Evolutionary conservation across 2,329 filamentous ascomycete species (phyloP).

Genomic region (Penicillium sp.): DNA sequence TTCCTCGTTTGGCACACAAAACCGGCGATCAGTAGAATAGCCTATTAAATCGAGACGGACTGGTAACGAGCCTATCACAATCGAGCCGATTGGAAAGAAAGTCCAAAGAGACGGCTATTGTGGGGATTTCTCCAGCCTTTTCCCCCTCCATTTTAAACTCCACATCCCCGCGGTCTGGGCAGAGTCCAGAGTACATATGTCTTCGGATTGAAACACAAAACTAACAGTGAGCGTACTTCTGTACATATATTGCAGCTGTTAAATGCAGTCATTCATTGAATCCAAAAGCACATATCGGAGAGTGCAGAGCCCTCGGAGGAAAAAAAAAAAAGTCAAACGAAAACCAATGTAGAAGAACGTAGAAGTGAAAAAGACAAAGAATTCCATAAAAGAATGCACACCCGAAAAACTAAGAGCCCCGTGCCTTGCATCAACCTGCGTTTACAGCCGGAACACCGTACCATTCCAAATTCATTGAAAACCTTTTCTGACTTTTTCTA

Average conservation of each 20-base stretch:
- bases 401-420: no score
- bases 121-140: not conserved
- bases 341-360: not conserved
- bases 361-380: not conserved
- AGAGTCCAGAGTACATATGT: not conserved
- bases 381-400: not conserved
- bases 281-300: not conserved
- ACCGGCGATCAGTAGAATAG: not conserved
- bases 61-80: not conserved
- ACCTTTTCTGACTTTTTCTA: not conserved
- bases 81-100: not conserved
- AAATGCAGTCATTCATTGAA: not conserved
- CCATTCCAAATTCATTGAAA: not conserved
- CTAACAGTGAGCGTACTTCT: not conserved
- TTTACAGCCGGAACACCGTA: not conserved
- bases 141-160: not conserved
- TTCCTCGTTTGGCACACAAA: not conserved
- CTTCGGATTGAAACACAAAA: not conserved
- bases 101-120: no score
- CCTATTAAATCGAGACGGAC: not conserved
- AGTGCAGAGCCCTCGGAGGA: not conserved
- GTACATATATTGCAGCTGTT: not conserved
- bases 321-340: not conserved
- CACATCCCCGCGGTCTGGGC: not conserved
- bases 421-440: not conserved